Evolutionary conservation across 2,329 filamentous ascomycete genomes (phyloP), one percentile per base, ranked within the genome.

Genomic region (Orbilia brochopaga): DNA sequence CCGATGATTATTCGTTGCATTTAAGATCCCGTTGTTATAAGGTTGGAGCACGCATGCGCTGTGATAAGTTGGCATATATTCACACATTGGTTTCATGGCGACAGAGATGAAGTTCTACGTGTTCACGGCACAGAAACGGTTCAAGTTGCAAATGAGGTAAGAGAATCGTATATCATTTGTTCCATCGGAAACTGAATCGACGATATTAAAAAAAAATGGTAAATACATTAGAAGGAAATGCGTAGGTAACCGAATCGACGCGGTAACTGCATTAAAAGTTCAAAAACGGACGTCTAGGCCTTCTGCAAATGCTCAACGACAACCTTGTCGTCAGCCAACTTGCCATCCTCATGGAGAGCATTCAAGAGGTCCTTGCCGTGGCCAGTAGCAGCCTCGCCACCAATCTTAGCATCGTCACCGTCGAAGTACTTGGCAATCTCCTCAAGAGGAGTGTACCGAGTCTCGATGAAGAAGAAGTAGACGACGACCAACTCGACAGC

Each of bases 401-500:
- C 62, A 21, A 73, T n/a, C 57, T 59, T 66, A 13, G 80, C 80
- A 42, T 78, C 78, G 8, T 82, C 79, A 19, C 80, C 79, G 74
- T 82, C 81, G 60, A 82, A 82, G 74, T 80, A 78, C 75, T 79
- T 81, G 54, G 80, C 81, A 62, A 82, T 82, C 66, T 82, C 80
- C 75, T 82, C 81, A 24, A 82, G 78, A 44, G 81, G 78, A 5
- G 80, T 81, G 75, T 81, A 80, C 15, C 78, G 75, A 27, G 81
- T 82, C 75, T 82, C 81, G 55, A 72, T 74, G 83, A 81, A 83
- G 69, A 83, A 78, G 72, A 81, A 81, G 73, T 78, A 83, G 54
- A 83, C 79, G 54, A 80, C 79, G 6, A 78, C 52, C 46, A 82
- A 75, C 55, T 83, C 81, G 58, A 81, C 78, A 1, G 73, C 76